Conservation (phyloP, 352 stramenopile species). For the Phytophthora kernoviae region DNA sequence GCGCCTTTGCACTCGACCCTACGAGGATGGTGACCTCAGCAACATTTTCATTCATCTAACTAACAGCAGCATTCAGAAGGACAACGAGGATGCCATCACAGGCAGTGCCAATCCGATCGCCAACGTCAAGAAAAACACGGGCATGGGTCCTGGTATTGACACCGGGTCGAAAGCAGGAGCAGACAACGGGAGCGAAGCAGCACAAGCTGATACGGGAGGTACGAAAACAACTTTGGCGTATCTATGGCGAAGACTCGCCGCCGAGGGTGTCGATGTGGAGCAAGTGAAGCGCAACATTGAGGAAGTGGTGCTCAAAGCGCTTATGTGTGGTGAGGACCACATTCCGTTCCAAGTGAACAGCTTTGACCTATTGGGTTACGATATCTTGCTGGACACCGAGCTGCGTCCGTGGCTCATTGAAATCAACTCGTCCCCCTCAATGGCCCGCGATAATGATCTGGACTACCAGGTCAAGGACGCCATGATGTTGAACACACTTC, state of each 20-base stretch:
- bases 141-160: not conserved
- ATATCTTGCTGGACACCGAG: conserved; percentile 92
- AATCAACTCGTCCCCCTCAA: conserved; percentile 95
- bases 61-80: conserved; percentile 95
- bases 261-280: conserved; percentile 68
- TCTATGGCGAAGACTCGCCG: conserved; percentile 72
- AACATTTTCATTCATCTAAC: conserved; percentile 95
- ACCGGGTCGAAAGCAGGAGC: conserved; percentile 30
- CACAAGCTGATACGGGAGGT: conserved; percentile 54
- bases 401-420: conserved; percentile 95
- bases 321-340: conserved; percentile 88
- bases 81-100: conserved; percentile 59
- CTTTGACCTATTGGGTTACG: conserved; percentile 96
- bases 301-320: conserved; percentile 86
- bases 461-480: conserved; percentile 91
- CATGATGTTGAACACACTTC: conserved; percentile 89
- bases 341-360: conserved; percentile 91
- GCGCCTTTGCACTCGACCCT: conserved; percentile 86
- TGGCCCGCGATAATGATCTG: conserved; percentile 87
- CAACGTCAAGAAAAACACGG: conserved; percentile 10
- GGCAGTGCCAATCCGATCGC: conserved; percentile 33
- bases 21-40: conserved; percentile 68
- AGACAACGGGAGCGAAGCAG: conserved; percentile 37
- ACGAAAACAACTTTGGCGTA: conserved; percentile 87
- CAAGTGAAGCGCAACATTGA: conserved; percentile 73